Base-by-base conservation (phyloP, 2,329 filamentous ascomycete species). In the Colletotrichum tanaceti region DNA sequence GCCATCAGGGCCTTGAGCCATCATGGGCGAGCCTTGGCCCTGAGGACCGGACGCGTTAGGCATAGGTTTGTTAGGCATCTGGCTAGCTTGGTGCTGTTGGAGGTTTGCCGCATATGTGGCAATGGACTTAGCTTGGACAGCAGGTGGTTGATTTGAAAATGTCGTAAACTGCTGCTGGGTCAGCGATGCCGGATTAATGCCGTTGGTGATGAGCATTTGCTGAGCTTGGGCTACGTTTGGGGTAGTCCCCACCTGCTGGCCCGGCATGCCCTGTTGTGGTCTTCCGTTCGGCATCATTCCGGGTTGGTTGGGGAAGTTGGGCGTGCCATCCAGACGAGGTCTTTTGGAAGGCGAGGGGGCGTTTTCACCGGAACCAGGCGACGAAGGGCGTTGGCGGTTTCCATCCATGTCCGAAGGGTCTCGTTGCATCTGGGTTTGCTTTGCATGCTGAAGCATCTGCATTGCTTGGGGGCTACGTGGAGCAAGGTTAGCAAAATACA, bases 301-400 rank as follows among this genome's bases (percentile, higher is more conserved):
- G 65, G 82, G 82, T 74, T 90, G 91, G 76, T 90, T 90, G 71
- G 90, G 89, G 77, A 93, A 93, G 80, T 93, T 93, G 11, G 86
- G 86, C 41, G 86, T 85, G 74, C 89, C 88, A 75, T 91, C 90
- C 70, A 97, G 87, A 65, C 94, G 92, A 66, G 90, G 93, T 75
- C 94, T 89, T 83, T 98, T 98, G 71, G 92, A 95, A 2, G 95
- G 95, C 39, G 95, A 98, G 5, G 94, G 93, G 32, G 93, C 94
- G 75, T 96, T 96, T 61, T 98, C 94, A 63, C 90, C 90, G 44
- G 91, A 91, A 58, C 90, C 89, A 9, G 95, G 95, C 41, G 95
- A 97, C 66, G 91, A 90, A 35, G 93, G 91, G 68, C 94, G 89
- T 71, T 91, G 90, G 69, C 91, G 92, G 79, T 91, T 93, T 79